Conservation (phyloP, 495 filamentous ascomycete genomes). For the Penicillium paxilli region DNA sequence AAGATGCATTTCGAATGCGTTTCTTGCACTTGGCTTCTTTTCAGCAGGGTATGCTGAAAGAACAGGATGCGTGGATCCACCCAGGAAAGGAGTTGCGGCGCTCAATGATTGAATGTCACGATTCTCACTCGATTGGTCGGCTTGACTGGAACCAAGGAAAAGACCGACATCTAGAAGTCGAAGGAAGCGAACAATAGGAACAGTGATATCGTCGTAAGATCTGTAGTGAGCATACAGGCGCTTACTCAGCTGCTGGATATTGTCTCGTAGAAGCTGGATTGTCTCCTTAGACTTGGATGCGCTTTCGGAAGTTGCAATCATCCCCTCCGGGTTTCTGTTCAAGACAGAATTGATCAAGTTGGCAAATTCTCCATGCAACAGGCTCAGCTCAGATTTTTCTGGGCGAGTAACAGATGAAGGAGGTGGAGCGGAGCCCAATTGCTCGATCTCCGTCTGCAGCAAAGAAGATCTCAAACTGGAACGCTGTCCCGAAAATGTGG, state of each 20-base stretch:
- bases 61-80: constrained; percentile 39
- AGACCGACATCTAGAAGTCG: constrained; percentile 77
- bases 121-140: constrained; percentile 18
- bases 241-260: constrained; percentile 65
- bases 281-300: constrained; percentile 25
- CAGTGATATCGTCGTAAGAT: constrained; percentile 80
- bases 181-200: constrained; percentile 77
- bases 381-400: constrained; percentile 58
- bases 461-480: constrained; percentile 62
- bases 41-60: constrained; percentile 13
- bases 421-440: constrained; percentile 61
- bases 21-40: constrained; percentile 28
- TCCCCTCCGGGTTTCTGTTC: constrained; percentile 50
- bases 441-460: constrained; percentile 56
- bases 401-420: constrained; percentile 75
- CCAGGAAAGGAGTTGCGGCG: constrained; percentile 63
- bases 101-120: constrained; percentile 42
- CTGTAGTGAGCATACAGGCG: constrained; percentile 67
- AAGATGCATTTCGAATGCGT: constrained; percentile 46
- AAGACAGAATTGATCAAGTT: constrained; percentile 71
- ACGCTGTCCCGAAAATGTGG: constrained; percentile 64
- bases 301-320: constrained; percentile 22
- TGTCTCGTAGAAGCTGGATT: constrained; percentile 63
- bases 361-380: constrained; percentile 80
- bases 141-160: constrained; percentile 50